A percentile compares a stretch with the other conserved stretches of the same genome.
Evolutionary conservation across 768 basidiomycete species (phyloP).

Genomic region (Trametes gibbosa): DNA sequence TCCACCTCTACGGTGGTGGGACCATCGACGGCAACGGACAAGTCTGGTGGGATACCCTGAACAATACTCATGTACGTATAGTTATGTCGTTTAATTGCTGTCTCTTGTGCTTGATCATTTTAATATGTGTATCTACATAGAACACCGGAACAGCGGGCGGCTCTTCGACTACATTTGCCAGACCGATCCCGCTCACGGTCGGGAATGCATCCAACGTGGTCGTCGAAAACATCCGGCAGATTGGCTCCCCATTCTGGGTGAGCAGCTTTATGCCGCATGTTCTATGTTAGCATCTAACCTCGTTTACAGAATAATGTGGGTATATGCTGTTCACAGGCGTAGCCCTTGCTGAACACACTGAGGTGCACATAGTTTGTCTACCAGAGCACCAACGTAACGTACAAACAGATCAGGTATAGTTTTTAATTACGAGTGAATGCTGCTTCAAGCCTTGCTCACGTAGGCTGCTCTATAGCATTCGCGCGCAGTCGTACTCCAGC

Average conservation of each 20-base stretch:
- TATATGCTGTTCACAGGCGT: background rate
- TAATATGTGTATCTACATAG: constrained; percentile 9
- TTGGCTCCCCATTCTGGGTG: constrained; percentile 43
- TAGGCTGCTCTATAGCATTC: constrained; percentile 24
- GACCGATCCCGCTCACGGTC: constrained; percentile 44
- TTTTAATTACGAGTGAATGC: background rate
- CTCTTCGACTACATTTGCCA: constrained; percentile 41
- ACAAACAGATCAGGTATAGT: constrained; percentile 36
- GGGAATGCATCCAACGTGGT: constrained; percentile 41
- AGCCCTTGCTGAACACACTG: too few species aligned
- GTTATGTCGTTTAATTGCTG: background rate
- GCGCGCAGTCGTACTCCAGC: constrained; percentile 34
- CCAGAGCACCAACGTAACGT: constrained; percentile 41
- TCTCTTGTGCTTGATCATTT: background rate
- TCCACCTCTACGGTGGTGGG: constrained; percentile 43
- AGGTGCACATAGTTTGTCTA: constrained; percentile 36
- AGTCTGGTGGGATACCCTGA: constrained; percentile 37
- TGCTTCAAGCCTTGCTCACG: background rate
- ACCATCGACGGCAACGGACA: constrained; percentile 48
- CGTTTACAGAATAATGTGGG: constrained; percentile 23
- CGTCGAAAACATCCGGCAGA: constrained; percentile 38
- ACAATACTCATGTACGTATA: constrained; percentile 23
- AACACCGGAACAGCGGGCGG: constrained; percentile 41
- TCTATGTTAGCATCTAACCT: background rate
- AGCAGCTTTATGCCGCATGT: background rate